phyloP scores from a whole-genome alignment of 768 basidiomycete species.

The Mycena crocata region DNA sequence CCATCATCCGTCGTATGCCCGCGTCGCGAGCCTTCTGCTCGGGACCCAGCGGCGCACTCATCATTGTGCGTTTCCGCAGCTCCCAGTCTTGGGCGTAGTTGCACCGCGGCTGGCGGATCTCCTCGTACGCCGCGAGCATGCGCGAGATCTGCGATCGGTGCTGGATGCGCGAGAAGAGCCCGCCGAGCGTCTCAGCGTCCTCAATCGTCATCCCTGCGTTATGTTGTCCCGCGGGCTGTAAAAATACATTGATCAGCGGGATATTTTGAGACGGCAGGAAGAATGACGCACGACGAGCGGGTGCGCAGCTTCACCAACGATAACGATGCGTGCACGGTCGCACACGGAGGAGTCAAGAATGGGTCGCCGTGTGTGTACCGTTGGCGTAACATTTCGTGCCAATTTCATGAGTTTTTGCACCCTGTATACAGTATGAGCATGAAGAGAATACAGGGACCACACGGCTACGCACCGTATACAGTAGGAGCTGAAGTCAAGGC shows the following conservation, averaged over 20 bases:
- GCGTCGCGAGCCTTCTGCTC: constrained; percentile 59
- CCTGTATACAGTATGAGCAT: constrained; percentile 33
- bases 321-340: constrained; percentile 56
- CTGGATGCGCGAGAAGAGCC: constrained; percentile 66
- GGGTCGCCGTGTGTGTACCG: constrained; percentile 43
- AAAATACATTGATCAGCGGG: no score
- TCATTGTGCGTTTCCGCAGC: constrained; percentile 55
- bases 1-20: constrained; percentile 49
- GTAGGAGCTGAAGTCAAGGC: constrained; percentile 48
- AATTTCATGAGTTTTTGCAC: constrained; percentile 48
- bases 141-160: constrained; percentile 59
- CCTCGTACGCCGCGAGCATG: constrained; percentile 67
- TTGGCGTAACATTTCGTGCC: constrained; percentile 43
- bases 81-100: constrained; percentile 59
- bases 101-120: constrained; percentile 66
- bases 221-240: constrained; percentile 66
- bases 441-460: background rate
- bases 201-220: constrained; percentile 65
- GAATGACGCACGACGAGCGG: constrained; percentile 56
- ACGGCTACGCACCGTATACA: constrained; percentile 46
- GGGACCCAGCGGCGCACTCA: constrained; percentile 57
- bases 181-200: constrained; percentile 70
- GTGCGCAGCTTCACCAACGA: constrained; percentile 74
- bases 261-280: background rate
- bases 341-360: constrained; percentile 62